Percentiles rank a stretch among this genome's conserved stretches.
Evolutionary conservation across 2,329 filamentous ascomycete genomes (phyloP).

Genomic region (Fusarium chuoi): DNA sequence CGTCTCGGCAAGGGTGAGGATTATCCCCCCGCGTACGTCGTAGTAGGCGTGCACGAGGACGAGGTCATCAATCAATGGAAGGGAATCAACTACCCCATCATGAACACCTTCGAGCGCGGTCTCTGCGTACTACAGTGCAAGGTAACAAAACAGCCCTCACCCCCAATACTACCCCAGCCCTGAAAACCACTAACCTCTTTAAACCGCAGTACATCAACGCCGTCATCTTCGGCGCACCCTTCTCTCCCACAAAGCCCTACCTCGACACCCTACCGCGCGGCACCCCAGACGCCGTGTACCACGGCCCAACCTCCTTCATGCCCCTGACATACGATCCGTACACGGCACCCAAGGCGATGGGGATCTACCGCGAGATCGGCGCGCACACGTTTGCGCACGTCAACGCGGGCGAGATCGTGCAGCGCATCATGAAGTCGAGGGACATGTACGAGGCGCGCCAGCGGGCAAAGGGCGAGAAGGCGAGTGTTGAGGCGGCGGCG

Average conservation of each 20-base stretch:
- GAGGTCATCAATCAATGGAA: conserved; percentile 96
- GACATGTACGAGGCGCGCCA: conserved; percentile 93
- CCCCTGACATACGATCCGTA: conserved; percentile 84
- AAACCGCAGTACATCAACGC: conserved; percentile 79
- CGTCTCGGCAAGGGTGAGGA: conserved; percentile 75
- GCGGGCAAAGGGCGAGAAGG: conserved; percentile 88
- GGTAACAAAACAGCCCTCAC: conserved; percentile 60
- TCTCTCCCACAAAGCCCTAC: conserved; percentile 83
- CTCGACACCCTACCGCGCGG: conserved; percentile 79
- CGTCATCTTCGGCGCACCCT: conserved; percentile 90
- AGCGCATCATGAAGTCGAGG: conserved; percentile 86
- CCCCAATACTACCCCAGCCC: background rate
- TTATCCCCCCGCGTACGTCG: conserved; percentile 85
- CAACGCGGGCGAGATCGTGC: conserved; percentile 92
- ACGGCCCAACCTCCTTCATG: conserved; percentile 95
- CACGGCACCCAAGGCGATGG: conserved; percentile 79
- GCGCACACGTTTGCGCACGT: conserved; percentile 85
- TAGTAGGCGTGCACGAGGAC: conserved; percentile 94
- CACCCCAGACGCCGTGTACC: conserved; percentile 84
- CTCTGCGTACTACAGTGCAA: conserved; percentile 96
- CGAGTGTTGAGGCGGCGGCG: conserved; percentile 75
- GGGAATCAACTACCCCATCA: conserved; percentile 98
- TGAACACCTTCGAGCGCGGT: conserved; percentile 98
- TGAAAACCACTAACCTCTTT: conserved; percentile 15
- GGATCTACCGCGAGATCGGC: conserved; percentile 84